Evolutionary conservation across 116 monocot genomes (phyloP), one percentile per base, ranked within the genome.

Genomic region (Zostera marina): DNA sequence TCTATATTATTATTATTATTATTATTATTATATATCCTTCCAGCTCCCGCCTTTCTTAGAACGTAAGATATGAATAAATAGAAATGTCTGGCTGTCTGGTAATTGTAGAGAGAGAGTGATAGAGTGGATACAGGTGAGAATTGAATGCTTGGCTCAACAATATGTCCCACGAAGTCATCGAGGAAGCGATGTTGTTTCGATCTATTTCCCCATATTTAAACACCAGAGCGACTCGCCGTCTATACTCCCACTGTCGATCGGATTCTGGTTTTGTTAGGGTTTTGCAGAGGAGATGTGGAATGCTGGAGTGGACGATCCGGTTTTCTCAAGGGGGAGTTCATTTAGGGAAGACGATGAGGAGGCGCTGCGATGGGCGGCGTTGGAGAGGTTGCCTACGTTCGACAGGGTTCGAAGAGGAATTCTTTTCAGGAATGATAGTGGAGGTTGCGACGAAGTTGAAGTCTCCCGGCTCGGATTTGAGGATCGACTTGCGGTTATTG

Each of bases 281-380:
- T 17, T 15, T 5, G 53, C 8, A 3, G 17, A 8, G 15, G n/a
- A 21, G 59, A 99, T 99, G 98, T 99, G 91, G 98, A 65, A 22
- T 40, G 40, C 81, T 78, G 62, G 73, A 19, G 15, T 51, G 44
- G 68, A 47, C 63, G 69, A 85, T 54, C 63, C 72, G 22, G 77
- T 66, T 41, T 99, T 91, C 81, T 83, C 86, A 32, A 59, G 90
- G 63, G 78, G 81, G 44, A 81, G 72, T 60, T 99, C 98, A 11
- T 81, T 61, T 54, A 56, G 22, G 17, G 75, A 68, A 21, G 78
- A 89, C 19, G 98, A 90, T 14, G 90, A 90, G 74, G 81, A 81
- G 72, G 81, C 80, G 56, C 77, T 99, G 61, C 78, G 74, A 8
- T 84, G 91, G 98, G 98, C 98, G 41, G 98, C 91, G 26, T 66